phyloP scores from a whole-genome alignment of 345 rosid genomes.

The Carallia pectinifolia region DNA sequence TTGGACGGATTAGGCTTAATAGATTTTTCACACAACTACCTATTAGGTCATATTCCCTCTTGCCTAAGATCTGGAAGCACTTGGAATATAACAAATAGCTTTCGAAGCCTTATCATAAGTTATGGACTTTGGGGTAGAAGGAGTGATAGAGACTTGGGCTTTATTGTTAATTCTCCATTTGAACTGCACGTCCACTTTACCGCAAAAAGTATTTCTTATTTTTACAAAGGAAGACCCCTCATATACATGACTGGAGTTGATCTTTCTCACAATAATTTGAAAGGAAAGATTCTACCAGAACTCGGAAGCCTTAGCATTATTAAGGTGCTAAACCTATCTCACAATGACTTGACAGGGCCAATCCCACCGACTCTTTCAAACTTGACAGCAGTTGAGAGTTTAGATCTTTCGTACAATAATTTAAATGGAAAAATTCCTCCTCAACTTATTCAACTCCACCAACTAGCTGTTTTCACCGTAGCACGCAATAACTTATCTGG shows the following conservation, averaged over 20 bases:
- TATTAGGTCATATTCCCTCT: constrained; percentile 11
- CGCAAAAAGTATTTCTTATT: constrained; percentile 11
- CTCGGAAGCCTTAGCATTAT: constrained; percentile 18
- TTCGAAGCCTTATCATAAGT: too few species aligned
- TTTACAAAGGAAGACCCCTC: background rate
- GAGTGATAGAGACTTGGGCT: too few species aligned
- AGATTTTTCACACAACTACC: constrained; percentile 21
- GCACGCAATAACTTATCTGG: constrained; percentile 41
- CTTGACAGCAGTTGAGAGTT: constrained; percentile 26
- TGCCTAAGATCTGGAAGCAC: background rate
- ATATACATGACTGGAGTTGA: constrained; percentile 30
- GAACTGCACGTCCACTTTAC: background rate
- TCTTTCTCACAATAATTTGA: constrained; percentile 35
- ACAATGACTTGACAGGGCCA: constrained; percentile 21
- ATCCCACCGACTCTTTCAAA: constrained; percentile 33
- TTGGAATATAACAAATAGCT: too few species aligned
- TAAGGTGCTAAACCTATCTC: constrained; percentile 30
- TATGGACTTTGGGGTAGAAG: too few species aligned
- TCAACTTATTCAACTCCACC: constrained; percentile 11
- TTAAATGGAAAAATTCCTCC: constrained; percentile 30
- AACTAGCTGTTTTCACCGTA: background rate
- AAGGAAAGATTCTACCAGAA: constrained; percentile 25
- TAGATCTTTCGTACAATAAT: constrained; percentile 34
- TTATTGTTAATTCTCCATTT: too few species aligned
- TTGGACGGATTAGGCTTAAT: constrained; percentile 4